Conservation (phyloP, 1,284 basidiomycete genomes). For the Sanghuangporus weigelae region DNA sequence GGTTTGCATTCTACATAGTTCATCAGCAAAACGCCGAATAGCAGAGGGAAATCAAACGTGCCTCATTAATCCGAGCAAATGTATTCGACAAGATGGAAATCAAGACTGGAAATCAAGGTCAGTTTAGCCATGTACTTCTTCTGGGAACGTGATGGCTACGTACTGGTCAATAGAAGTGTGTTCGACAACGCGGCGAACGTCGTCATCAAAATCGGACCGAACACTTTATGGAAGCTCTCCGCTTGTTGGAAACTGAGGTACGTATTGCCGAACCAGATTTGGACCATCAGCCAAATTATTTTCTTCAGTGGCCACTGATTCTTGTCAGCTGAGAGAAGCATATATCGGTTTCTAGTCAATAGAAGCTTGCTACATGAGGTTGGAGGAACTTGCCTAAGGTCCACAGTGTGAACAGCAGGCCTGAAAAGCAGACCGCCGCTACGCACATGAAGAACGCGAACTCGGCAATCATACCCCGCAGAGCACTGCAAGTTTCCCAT, state of each 20-base stretch:
- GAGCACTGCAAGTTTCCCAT: slow-evolving; percentile 42
- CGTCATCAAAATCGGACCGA: slow-evolving; percentile 84
- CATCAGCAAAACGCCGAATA: not conserved
- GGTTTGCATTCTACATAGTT: slow-evolving; percentile 63
- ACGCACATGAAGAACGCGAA: slow-evolving; percentile 84
- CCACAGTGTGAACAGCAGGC: slow-evolving; percentile 80
- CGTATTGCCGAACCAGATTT: slow-evolving; percentile 83
- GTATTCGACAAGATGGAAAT: slow-evolving; percentile 86
- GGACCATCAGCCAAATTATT: slow-evolving; percentile 77
- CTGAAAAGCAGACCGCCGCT: slow-evolving; percentile 81
- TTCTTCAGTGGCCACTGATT: slow-evolving; percentile 56
- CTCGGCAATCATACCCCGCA: slow-evolving; percentile 56
- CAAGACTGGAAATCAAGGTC: slow-evolving; percentile 50
- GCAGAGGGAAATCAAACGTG: slow-evolving; percentile 30
- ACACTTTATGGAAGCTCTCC: slow-evolving; percentile 75
- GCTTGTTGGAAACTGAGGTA: slow-evolving; percentile 67
- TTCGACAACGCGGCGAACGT: slow-evolving; percentile 79
- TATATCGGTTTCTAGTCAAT: not conserved
- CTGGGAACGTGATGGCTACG: slow-evolving; percentile 24
- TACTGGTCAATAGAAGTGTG: slow-evolving; percentile 76
- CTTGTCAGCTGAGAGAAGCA: slow-evolving; percentile 33
- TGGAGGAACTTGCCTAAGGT: slow-evolving; percentile 48
- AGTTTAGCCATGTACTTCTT: not conserved
- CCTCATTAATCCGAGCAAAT: slow-evolving; percentile 73
- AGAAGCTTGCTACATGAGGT: not conserved